These are phyloP conservation scores for Arthrinium puccinioides DNA, from an alignment of 2,329 filamentous ascomycete species.

Conservation along the genomic window DNA sequence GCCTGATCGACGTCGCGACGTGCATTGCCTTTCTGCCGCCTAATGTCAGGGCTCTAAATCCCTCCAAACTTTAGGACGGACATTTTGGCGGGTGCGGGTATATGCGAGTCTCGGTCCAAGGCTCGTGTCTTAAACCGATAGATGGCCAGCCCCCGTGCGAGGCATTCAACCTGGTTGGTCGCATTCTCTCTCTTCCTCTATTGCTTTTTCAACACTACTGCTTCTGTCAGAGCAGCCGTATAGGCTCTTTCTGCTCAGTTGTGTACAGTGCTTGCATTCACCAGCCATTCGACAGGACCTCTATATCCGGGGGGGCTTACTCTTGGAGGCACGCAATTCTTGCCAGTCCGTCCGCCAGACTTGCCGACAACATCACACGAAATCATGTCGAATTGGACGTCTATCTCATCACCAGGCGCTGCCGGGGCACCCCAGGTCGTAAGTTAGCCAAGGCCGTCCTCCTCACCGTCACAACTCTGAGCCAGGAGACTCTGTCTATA, in stretches of 20 bases:
- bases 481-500: background rate
- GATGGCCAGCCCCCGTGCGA: too few species aligned
- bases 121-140: background rate
- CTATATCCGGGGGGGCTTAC: background rate
- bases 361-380: background rate
- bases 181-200: background rate
- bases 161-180: too few species aligned
- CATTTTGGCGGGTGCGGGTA: too few species aligned
- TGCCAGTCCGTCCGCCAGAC: background rate
- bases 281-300: background rate
- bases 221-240: too few species aligned
- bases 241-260: background rate
- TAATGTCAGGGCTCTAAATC: too few species aligned
- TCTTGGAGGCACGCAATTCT: background rate
- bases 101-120: conserved; percentile 2
- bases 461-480: background rate
- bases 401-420: conserved; percentile 1
- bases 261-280: background rate
- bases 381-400: conserved; percentile 6
- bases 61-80: too few species aligned
- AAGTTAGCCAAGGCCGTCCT: background rate
- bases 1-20: too few species aligned
- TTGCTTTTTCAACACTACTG: background rate
- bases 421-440: conserved; percentile 1
- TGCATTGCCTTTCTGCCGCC: too few species aligned